Evolutionary conservation across 1,139 yeast genomes (phyloP).

Genomic region (Yamadazyma mexicana): DNA sequence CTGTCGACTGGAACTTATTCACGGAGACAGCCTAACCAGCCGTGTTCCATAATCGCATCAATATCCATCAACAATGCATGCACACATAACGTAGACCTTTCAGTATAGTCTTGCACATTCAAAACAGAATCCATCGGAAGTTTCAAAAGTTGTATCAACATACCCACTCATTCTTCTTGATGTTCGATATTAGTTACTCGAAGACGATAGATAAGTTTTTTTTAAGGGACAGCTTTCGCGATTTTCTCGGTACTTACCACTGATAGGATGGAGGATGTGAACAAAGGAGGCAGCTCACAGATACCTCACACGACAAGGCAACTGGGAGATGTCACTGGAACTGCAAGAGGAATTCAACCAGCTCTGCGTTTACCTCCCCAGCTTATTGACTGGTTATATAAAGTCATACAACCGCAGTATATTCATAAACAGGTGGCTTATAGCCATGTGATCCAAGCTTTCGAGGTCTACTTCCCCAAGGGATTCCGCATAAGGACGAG

Average conservation of each 20-base stretch:
- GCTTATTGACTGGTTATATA: slow-evolving; percentile 44
- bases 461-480: slow-evolving; percentile 45
- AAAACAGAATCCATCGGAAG: too few species aligned
- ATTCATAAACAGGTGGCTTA: slow-evolving; percentile 52
- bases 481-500: slow-evolving; percentile 63
- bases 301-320: too few species aligned
- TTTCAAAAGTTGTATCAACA: not conserved
- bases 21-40: too few species aligned
- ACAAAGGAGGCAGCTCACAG: not conserved
- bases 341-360: not conserved
- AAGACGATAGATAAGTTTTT: not conserved
- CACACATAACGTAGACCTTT: too few species aligned
- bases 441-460: slow-evolving; percentile 58
- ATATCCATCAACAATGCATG: too few species aligned
- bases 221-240: too few species aligned
- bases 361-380: slow-evolving; percentile 25
- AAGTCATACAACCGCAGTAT: slow-evolving; percentile 53
- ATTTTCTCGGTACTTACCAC: not conserved
- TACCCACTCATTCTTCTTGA: slow-evolving; percentile 1
- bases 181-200: too few species aligned
- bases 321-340: not conserved
- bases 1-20: too few species aligned
- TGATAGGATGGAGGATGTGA: not conserved
- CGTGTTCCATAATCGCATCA: too few species aligned
- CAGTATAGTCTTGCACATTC: too few species aligned